These are phyloP conservation scores for Blumeria hordei DNA, from an alignment of 2,329 filamentous ascomycete genomes.

Conservation along the genomic window DNA sequence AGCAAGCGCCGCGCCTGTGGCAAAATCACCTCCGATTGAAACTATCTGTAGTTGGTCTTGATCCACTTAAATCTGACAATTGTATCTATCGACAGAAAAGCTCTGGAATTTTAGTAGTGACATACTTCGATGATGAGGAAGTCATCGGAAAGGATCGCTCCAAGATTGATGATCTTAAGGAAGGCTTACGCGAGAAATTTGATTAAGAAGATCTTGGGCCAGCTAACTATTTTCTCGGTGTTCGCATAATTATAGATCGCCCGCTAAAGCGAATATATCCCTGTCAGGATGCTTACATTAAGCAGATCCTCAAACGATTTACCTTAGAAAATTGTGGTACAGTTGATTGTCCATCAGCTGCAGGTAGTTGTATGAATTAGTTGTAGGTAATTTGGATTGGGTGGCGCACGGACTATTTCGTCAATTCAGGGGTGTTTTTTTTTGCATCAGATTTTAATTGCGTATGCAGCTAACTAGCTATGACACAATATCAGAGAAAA, in stretches of 20 bases:
- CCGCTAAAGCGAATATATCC: neutral
- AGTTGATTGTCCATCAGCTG: neutral
- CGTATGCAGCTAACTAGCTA: no score
- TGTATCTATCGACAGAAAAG: neutral
- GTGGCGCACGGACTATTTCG: no score
- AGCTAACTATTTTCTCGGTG: constrained; percentile 1
- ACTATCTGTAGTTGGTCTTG: neutral
- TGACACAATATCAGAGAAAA: no score
- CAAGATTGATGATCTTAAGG: neutral
- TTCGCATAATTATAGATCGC: neutral
- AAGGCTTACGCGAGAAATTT: neutral
- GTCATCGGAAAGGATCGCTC: neutral
- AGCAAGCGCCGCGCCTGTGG: neutral
- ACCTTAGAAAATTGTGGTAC: neutral
- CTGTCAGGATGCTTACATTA: neutral
- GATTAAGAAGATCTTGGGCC: neutral
- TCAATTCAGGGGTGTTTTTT: no score
- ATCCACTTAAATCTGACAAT: neutral
- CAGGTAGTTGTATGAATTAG: no score
- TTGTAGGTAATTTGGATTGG: no score
- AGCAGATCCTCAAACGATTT: neutral
- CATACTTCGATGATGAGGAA: neutral
- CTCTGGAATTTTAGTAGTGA: neutral
- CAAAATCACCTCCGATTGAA: neutral
- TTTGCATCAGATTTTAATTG: no score